Percentiles rank a stretch among this genome's conserved stretches.
phyloP scores from a whole-genome alignment of 345 rosid species.

The Atalantia buxifolia region DNA sequence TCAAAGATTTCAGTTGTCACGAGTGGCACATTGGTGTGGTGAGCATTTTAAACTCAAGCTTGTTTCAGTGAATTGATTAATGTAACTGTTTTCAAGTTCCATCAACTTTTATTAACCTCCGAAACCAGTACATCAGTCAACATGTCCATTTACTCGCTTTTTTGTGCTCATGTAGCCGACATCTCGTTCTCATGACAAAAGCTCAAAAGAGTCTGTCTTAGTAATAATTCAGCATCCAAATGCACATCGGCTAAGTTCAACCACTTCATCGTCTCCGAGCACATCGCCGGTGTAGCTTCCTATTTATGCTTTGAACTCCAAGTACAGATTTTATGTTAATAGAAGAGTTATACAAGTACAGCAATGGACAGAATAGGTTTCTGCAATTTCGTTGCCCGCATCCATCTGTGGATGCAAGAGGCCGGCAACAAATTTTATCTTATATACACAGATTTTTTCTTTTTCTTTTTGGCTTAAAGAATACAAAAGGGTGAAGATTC shows the following conservation, averaged over 20 bases:
- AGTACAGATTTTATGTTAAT: neutral
- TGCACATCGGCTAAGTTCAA: slow-evolving; percentile 22
- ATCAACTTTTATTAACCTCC: neutral
- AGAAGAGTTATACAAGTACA: slow-evolving; percentile 3
- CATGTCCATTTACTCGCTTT: slow-evolving; percentile 5
- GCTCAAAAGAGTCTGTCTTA: slow-evolving; percentile 48
- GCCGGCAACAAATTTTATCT: neutral
- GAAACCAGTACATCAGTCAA: neutral
- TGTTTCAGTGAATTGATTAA: neutral
- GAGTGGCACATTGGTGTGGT: slow-evolving; percentile 96
- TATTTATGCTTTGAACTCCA: neutral
- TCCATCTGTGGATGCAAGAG: neutral
- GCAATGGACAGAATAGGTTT: neutral
- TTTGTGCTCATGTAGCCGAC: slow-evolving; percentile 49
- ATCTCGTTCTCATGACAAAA: slow-evolving; percentile 31
- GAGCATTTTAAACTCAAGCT: slow-evolving; percentile 25
- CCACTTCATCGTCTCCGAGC: neutral
- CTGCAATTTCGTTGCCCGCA: slow-evolving; percentile 4
- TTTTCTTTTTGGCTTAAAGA: neutral
- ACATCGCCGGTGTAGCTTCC: slow-evolving; percentile 9
- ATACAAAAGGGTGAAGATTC: neutral
- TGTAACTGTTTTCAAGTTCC: neutral
- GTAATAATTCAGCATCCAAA: slow-evolving; percentile 79
- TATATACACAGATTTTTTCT: neutral
- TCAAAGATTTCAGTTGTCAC: slow-evolving; percentile 56